Conservation (phyloP, 2,329 filamentous ascomycete genomes). For the Hypoxylon sp. region DNA sequence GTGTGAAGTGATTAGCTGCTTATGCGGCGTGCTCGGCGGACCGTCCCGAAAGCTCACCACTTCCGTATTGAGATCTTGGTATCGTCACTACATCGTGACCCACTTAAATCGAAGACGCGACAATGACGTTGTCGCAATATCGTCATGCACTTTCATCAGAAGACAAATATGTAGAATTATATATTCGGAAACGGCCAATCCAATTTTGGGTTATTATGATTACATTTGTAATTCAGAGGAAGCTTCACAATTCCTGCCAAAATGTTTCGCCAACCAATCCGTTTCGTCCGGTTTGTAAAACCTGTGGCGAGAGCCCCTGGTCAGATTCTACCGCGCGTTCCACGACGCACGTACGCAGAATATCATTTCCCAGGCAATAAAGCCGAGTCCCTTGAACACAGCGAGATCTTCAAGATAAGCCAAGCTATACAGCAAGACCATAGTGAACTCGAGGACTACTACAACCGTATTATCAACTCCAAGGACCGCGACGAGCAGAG, state of each 20-base stretch:
- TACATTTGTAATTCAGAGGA: not conserved
- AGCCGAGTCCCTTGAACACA: slow-evolving; percentile 33
- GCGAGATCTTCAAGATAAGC: slow-evolving; percentile 36
- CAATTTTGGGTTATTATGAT: not conserved
- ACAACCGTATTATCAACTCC: slow-evolving; percentile 59
- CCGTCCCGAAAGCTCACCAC: slow-evolving; percentile 1
- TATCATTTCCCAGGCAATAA: slow-evolving; percentile 31
- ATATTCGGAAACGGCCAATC: slow-evolving; percentile 1
- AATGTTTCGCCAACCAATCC: slow-evolving; percentile 25
- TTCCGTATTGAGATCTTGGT: not conserved
- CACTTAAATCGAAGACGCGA: slow-evolving; percentile 7
- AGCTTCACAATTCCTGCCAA: not conserved
- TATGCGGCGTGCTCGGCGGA: slow-evolving; percentile 6
- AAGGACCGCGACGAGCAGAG: slow-evolving; percentile 59
- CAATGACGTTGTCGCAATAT: slow-evolving; percentile 18
- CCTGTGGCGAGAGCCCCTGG: not conserved
- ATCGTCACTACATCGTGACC: slow-evolving; percentile 3
- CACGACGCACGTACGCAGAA: slow-evolving; percentile 18
- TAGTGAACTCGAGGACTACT: slow-evolving; percentile 52
- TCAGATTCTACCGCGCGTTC: not conserved
- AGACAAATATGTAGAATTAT: not conserved
- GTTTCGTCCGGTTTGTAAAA: slow-evolving; percentile 13
- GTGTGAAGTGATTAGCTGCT: not conserved
- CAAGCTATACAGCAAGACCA: slow-evolving; percentile 47
- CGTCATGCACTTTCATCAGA: slow-evolving; percentile 13